A percentile compares a stretch with the other conserved stretches of the same genome.
phyloP scores from a whole-genome alignment of 805 yeast species.

The Torulaspora quercuum region DNA sequence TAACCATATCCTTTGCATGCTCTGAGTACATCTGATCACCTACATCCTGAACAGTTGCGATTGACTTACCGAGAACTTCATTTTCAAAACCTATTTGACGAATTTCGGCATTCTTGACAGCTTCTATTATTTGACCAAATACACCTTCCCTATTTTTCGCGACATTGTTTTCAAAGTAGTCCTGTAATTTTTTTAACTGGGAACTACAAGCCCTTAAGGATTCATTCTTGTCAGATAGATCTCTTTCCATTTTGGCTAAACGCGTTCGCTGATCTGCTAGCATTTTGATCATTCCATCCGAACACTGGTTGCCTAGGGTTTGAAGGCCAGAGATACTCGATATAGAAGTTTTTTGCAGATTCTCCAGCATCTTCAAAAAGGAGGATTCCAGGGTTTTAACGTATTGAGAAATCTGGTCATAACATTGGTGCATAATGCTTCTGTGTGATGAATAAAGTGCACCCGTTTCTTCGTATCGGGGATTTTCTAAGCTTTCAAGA shows the following conservation, averaged over 20 bases:
- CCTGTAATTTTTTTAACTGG: no score
- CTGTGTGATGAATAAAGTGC: conserved; percentile 9
- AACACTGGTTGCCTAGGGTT: not conserved
- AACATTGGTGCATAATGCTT: conserved; percentile 2
- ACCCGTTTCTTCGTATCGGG: conserved; percentile 10
- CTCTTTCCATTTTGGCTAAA: conserved; percentile 12
- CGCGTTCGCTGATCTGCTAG: conserved; percentile 2
- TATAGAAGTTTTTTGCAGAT: conserved; percentile 3
- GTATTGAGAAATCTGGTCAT: conserved; percentile 3
- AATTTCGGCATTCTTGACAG: conserved; percentile 12
- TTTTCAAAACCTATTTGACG: conserved; percentile 10
- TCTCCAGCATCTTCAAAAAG: conserved; percentile 4
- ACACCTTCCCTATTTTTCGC: conserved; percentile 12
- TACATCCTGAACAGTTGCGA: not conserved
- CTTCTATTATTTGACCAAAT: conserved; percentile 6
- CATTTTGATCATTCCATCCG: conserved; percentile 2
- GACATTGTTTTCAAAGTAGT: conserved; percentile 17
- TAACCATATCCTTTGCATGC: no score
- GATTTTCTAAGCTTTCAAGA: conserved; percentile 1
- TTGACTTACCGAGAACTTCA: conserved; percentile 5
- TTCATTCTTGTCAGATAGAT: no score
- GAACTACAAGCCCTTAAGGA: no score
- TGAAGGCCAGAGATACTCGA: conserved; percentile 4
- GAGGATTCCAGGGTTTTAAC: conserved; percentile 8
- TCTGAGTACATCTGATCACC: conserved; percentile 1